Evolutionary conservation across 2,329 filamentous ascomycete species (phyloP), one percentile per base, ranked within the genome.

Genomic region (Lachnellula occidentalis): DNA sequence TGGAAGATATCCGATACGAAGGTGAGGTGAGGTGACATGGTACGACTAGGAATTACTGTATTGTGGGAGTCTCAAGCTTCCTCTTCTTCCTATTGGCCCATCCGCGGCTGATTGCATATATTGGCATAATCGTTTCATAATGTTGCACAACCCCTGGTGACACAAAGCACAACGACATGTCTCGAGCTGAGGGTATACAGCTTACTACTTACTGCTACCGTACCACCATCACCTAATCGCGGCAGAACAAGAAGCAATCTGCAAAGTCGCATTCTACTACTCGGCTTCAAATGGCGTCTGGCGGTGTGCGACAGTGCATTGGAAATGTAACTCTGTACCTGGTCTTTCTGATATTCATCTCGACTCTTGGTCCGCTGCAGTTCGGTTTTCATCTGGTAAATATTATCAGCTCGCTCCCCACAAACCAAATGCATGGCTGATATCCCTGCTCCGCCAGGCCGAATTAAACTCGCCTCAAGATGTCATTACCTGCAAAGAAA

Each of bases 401-500:
- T 47, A 27, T 4, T 4, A 31, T 4, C 27, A 31, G 8, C 9
- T 31, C 27, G 24, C 31, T 42, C 34, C 12, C 31, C 21, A 6
- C 51, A 45, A 22, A 31, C 9, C 8, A 19, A 19, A 15, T 17
- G 24, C 31, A 54, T 59, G 50, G 57, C 41, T 48, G 14, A 56
- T 31, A 41, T 39, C 3, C 5, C 17, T n/a, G n/a, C 5, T 47
- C 21, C 11, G 34, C 17, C 66, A 92, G 92, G 89, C 91, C 64
- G 94, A 97, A 71, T 82, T 99, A 59, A 99, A 99, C 71, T 90
- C 92, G 8, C 94, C 94, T 8, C 87, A 96, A 78, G 87, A 92
- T 76, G 90, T 95, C 66, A 87, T 99, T 65, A 95, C 89, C 54
- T 97, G 94, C 75, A 83, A 83, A 63, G 84, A 83, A 61, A 78